Percentiles rank a stretch among this genome's conserved stretches.
These are phyloP conservation scores for Sporisorium reilianum DNA, from an alignment of 1,284 basidiomycete genomes.

Conservation along the genomic window DNA sequence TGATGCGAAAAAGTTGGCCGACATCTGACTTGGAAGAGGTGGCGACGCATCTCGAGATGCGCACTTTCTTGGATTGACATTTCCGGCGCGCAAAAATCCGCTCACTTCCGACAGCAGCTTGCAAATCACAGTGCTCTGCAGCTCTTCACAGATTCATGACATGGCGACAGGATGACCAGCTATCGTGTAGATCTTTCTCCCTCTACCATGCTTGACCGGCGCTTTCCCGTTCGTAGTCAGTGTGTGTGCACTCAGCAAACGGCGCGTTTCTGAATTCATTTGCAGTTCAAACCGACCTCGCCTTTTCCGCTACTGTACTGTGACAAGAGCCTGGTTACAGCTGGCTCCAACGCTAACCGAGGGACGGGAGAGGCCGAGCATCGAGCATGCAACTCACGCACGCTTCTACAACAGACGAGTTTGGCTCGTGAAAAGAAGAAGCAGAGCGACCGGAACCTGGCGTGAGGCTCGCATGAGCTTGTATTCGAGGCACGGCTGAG, in stretches of 20 bases:
- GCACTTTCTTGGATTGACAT: not conserved
- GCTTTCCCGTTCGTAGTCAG: too few species aligned
- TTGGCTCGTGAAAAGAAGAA: conserved; percentile 35
- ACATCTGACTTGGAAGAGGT: too few species aligned
- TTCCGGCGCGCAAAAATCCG: conserved; percentile 20
- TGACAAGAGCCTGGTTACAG: too few species aligned
- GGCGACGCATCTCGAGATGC: not conserved
- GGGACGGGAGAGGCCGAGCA: conserved; percentile 14
- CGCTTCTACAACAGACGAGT: not conserved
- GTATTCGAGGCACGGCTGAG: conserved; percentile 1
- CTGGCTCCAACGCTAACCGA: not conserved
- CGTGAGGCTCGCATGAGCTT: conserved; percentile 24
- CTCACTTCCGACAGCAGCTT: not conserved
- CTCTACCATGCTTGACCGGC: too few species aligned
- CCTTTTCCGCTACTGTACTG: not conserved
- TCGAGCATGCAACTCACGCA: too few species aligned
- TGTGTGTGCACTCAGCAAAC: not conserved
- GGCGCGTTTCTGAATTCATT: too few species aligned
- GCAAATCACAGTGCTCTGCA: conserved; percentile 1
- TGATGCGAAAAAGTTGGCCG: too few species aligned
- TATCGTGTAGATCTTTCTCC: too few species aligned
- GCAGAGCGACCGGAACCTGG: conserved; percentile 18
- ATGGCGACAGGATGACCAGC: not conserved
- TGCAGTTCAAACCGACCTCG: not conserved
- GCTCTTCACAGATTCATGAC: too few species aligned